These are phyloP conservation scores for Pulveroboletus sp. DNA, from an alignment of 768 basidiomycete species.

Conservation along the genomic window DNA sequence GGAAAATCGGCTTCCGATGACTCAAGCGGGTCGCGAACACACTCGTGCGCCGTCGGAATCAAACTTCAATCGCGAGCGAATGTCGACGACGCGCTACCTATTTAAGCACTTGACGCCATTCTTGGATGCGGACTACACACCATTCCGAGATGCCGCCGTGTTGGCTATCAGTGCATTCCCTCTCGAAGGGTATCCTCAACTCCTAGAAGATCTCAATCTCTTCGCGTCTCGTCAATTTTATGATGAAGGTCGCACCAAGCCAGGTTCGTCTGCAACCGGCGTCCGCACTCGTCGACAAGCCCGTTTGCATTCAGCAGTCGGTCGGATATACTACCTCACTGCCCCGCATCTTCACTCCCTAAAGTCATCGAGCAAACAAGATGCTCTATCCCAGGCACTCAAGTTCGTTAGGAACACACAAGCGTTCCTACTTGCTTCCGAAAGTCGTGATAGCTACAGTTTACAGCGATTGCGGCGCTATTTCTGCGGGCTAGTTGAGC, in stretches of 20 bases:
- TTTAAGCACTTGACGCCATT: slow-evolving; percentile 86
- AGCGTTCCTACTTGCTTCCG: slow-evolving; percentile 63
- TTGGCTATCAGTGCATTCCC: slow-evolving; percentile 87
- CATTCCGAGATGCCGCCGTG: slow-evolving; percentile 83
- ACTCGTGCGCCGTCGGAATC: slow-evolving; percentile 65
- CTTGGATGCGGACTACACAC: slow-evolving; percentile 77
- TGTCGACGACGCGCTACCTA: slow-evolving; percentile 75
- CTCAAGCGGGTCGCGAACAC: slow-evolving; percentile 58
- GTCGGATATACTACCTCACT: slow-evolving; percentile 84
- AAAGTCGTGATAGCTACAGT: slow-evolving; percentile 70
- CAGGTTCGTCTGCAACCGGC: slow-evolving; percentile 37
- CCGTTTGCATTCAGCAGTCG: slow-evolving; percentile 79
- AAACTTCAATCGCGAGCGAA: slow-evolving; percentile 75
- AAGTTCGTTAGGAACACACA: slow-evolving; percentile 86
- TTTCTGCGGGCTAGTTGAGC: slow-evolving; percentile 86
- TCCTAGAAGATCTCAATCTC: slow-evolving; percentile 79
- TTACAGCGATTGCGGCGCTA: slow-evolving; percentile 81
- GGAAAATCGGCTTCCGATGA: slow-evolving; percentile 54
- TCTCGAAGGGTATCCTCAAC: slow-evolving; percentile 65
- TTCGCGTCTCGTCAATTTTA: slow-evolving; percentile 81
- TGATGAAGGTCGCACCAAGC: slow-evolving; percentile 55
- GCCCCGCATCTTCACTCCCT: slow-evolving; percentile 71
- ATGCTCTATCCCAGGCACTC: slow-evolving; percentile 72
- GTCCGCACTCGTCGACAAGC: slow-evolving; percentile 69
- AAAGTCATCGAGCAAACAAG: slow-evolving; percentile 61